Evolutionary conservation across 176 grass and related monocot species (phyloP), one percentile per base, ranked within the genome.

Genomic region (Phoenix roebelenii): DNA sequence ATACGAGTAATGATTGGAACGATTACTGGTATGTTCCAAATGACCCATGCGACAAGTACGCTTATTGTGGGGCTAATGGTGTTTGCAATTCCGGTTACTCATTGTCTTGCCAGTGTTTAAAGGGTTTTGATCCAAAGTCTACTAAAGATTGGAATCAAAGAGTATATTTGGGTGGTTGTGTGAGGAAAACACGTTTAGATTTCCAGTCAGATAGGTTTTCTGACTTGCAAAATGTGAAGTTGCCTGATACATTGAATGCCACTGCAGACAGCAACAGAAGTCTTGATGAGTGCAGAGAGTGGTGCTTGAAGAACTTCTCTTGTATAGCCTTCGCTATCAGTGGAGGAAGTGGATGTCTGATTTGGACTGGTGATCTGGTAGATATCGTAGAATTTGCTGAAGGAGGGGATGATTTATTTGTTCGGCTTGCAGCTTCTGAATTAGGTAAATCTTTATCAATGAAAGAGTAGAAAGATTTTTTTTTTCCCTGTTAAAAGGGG

Each of bases 361-460:
- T 50, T 19, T 66, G 64, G 64, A 16, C 23, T 14, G 50, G 50
- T 18, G 23, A 54, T 53, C 16, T 66, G 22, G 10, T 6, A 23
- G 64, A 66, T 28, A 50, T 66, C 14, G 18, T 15, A n/a, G 18
- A 17, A 3, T 26, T 66, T 16, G 1, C 50, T 3, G 17, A 10
- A n/a, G 50, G 23, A 4, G 23, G 24, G 10, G 50, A 53, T 4
- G 24, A 15, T 2, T 17, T 66, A 4, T 54, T 12, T 18, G 16
- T 66, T 18, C 64, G 64, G 5, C 49, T 53, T 54, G 26, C 64
- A 12, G 49, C 23, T 54, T 53, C 50, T 2, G 64, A 66, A 16
- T 53, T 66, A 18, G 64, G 50, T 53, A 19, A 28, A 44, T 44
- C 9, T 44, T 44, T 35, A 35, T 35, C 32, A 35, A 35, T 35